A percentile compares a stretch with the other conserved stretches of the same genome.
phyloP scores from a whole-genome alignment of 345 rosid genomes.

The Pseudoturritis turrita region DNA sequence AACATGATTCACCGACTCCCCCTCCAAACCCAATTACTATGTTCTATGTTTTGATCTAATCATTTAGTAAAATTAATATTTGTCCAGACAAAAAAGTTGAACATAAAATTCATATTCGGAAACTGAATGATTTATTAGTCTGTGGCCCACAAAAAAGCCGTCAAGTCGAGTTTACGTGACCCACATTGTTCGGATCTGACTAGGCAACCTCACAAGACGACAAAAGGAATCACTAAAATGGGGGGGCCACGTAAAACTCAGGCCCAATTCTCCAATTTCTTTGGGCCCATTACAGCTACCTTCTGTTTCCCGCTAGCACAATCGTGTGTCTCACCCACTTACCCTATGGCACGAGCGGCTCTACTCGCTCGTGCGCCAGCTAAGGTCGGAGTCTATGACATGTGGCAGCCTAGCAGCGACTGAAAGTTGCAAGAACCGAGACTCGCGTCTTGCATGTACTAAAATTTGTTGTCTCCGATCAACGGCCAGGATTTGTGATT shows the following conservation, averaged over 20 bases:
- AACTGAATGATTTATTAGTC: neutral
- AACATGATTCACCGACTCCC: no score
- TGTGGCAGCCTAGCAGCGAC: constrained; percentile 27
- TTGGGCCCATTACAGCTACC: constrained; percentile 17
- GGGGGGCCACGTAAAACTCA: neutral
- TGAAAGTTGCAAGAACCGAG: neutral
- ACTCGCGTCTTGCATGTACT: neutral
- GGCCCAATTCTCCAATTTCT: constrained; percentile 4
- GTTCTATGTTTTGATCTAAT: no score
- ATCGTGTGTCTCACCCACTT: neutral
- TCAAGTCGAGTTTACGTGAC: constrained; percentile 8
- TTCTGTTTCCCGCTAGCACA: neutral
- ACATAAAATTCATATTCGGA: constrained; percentile 17
- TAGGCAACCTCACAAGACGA: constrained; percentile 18
- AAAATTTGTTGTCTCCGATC: neutral
- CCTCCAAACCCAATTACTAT: no score
- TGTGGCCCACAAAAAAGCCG: neutral
- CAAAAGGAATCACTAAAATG: constrained; percentile 1
- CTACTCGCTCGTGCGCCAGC: neutral
- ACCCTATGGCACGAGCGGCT: constrained; percentile 28
- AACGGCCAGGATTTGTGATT: no score
- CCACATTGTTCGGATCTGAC: constrained; percentile 25
- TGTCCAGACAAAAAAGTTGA: no score
- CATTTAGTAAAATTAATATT: no score
- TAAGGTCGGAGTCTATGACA: neutral